Conservation (phyloP, 257 asterid genomes). For the Linaria vulgaris region DNA sequence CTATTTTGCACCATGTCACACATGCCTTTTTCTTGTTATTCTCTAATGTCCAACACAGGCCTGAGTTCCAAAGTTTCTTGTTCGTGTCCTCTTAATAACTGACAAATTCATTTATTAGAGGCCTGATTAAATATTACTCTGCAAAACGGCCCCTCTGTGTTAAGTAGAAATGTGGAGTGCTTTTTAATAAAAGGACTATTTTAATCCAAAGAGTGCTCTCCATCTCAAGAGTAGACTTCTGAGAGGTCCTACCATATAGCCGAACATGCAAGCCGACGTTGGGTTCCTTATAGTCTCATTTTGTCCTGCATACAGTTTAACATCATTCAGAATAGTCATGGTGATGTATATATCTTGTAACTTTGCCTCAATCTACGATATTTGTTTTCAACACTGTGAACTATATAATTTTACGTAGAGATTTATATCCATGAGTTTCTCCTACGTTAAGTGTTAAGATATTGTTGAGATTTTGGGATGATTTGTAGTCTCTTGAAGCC, state of each 20-base stretch:
- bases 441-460: neutral
- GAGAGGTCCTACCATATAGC: too few relatives aligned
- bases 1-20: constrained; percentile 14
- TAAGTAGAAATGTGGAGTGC: neutral
- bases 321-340: neutral
- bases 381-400: constrained; percentile 7
- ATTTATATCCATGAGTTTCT: neutral
- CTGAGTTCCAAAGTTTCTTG: constrained; percentile 4
- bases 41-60: neutral
- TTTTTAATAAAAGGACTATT: neutral
- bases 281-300: neutral
- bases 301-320: neutral
- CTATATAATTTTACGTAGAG: constrained; percentile 2
- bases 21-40: constrained; percentile 3
- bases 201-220: neutral
- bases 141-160: constrained; percentile 8
- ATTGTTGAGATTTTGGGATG: neutral
- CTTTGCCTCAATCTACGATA: neutral
- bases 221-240: neutral
- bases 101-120: constrained; percentile 5
- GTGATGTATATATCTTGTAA: neutral
- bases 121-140: neutral
- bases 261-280: neutral
- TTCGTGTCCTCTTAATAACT: neutral
- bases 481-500: constrained; percentile 15